Evolutionary conservation across 2,329 filamentous ascomycete species (phyloP).

Genomic region (Ophiostoma populinum): DNA sequence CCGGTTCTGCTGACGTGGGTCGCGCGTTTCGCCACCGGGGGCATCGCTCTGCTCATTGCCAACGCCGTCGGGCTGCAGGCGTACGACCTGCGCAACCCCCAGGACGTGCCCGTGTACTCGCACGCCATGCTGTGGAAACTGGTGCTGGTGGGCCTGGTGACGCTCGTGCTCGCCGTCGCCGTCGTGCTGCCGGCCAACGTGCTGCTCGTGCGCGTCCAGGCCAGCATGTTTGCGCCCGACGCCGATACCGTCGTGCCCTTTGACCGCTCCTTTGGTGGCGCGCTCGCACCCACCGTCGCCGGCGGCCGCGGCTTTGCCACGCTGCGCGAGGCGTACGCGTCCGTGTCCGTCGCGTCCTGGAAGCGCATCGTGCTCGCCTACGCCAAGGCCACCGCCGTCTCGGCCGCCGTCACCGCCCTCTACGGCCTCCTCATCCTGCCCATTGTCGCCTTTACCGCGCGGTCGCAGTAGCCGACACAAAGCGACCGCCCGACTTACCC

Average conservation of each 20-base stretch:
- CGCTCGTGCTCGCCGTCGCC: constrained; percentile 37
- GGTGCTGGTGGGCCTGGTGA: constrained; percentile 25
- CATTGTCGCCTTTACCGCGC: constrained; percentile 29
- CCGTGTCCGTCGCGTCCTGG: constrained; percentile 56
- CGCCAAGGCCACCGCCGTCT: constrained; percentile 48
- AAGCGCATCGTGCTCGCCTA: constrained; percentile 59
- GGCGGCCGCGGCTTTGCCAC: constrained; percentile 54
- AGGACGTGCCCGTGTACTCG: constrained; percentile 21
- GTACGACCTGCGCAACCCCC: constrained; percentile 20
- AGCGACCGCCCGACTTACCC: too few species aligned
- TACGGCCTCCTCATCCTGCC: constrained; percentile 31
- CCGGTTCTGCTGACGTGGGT: constrained; percentile 49
- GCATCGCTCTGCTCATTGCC: constrained; percentile 30
- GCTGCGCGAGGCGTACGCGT: constrained; percentile 61
- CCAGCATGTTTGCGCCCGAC: constrained; percentile 66
- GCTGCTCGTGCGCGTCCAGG: constrained; percentile 67
- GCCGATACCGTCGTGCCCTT: constrained; percentile 78
- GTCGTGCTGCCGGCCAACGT: constrained; percentile 61
- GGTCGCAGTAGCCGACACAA: too few species aligned
- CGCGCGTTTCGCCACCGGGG: constrained; percentile 31
- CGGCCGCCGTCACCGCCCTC: constrained; percentile 27
- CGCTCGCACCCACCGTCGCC: constrained; percentile 56
- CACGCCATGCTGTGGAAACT: constrained; percentile 27
- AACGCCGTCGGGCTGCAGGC: constrained; percentile 28
- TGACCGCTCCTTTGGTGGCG: constrained; percentile 69